Conservation (phyloP, 2,329 filamentous ascomycete species). For the Tolypocladium cylindrosporum region DNA sequence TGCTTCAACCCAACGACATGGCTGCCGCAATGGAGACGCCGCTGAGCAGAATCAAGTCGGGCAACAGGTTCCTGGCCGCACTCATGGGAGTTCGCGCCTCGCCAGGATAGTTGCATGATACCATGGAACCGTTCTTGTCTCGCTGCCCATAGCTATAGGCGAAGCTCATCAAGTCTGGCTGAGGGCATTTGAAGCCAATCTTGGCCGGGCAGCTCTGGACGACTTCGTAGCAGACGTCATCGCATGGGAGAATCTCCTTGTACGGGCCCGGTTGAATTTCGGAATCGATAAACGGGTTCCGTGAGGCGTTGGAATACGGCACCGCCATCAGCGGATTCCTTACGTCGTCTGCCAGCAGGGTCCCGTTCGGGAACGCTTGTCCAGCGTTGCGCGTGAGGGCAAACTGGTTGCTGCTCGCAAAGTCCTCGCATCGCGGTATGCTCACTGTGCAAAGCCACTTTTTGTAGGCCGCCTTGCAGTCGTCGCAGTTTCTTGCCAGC, state of each 20-base stretch:
- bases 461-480: conserved; percentile 79
- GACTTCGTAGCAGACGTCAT: conserved; percentile 77
- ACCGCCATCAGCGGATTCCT: conserved; percentile 9
- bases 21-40: not conserved
- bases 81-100: conserved; percentile 21
- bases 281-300: conserved; percentile 64
- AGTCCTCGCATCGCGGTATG: conserved; percentile 88
- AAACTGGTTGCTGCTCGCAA: conserved; percentile 39
- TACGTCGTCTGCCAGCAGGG: conserved; percentile 31
- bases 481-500: conserved; percentile 61
- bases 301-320: conserved; percentile 35
- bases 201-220: conserved; percentile 74
- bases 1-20: not conserved
- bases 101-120: conserved; percentile 29
- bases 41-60: conserved; percentile 8
- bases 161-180: conserved; percentile 20
- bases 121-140: conserved; percentile 9
- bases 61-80: conserved; percentile 6
- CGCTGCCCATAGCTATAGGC: conserved; percentile 24
- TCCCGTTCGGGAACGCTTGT: conserved; percentile 62
- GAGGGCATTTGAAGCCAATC: conserved; percentile 69
- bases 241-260: conserved; percentile 83
- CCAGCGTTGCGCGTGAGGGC: conserved; percentile 56
- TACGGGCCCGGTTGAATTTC: conserved; percentile 75
- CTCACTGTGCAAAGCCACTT: conserved; percentile 89